These are phyloP conservation scores for Eremomyces bilateralis DNA, from an alignment of 495 filamentous ascomycete genomes.

Conservation along the genomic window DNA sequence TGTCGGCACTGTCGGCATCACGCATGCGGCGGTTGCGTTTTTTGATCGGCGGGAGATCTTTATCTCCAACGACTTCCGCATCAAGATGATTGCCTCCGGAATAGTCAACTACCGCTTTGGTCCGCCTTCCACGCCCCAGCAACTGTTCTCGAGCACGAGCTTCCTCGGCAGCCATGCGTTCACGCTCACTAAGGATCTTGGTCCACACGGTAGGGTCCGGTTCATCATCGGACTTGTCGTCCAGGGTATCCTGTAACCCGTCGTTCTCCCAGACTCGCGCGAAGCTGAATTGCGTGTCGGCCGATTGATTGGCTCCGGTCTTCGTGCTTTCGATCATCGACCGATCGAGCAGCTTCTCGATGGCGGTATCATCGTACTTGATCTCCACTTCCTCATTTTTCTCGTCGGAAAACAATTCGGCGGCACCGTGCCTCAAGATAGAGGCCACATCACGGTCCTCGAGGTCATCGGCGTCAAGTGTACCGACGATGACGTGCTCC, in stretches of 20 bases:
- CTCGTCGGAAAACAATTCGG: constrained; percentile 64
- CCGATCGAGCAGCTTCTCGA: constrained; percentile 77
- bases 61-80: constrained; percentile 6
- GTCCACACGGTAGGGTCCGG: constrained; percentile 61
- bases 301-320: constrained; percentile 31
- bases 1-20: constrained; percentile 11
- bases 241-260: constrained; percentile 34
- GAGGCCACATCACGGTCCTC: constrained; percentile 59
- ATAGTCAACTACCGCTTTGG: constrained; percentile 24
- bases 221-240: constrained; percentile 30
- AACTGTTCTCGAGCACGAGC: constrained; percentile 38
- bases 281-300: constrained; percentile 66
- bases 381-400: constrained; percentile 36
- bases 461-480: constrained; percentile 60
- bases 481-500: constrained; percentile 83
- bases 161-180: constrained; percentile 50
- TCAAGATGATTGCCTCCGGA: constrained; percentile 9
- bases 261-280: constrained; percentile 89
- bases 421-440: constrained; percentile 71
- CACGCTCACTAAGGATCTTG: constrained; percentile 61
- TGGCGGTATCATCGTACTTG: constrained; percentile 52
- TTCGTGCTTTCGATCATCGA: constrained; percentile 55
- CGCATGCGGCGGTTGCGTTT: not conserved
- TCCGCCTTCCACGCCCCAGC: constrained; percentile 65
- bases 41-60: not conserved